Percentiles rank a stretch among this genome's conserved stretches.
Evolutionary conservation across 1,284 basidiomycete species (phyloP).

Genomic region (Ceratobasidium sp.): DNA sequence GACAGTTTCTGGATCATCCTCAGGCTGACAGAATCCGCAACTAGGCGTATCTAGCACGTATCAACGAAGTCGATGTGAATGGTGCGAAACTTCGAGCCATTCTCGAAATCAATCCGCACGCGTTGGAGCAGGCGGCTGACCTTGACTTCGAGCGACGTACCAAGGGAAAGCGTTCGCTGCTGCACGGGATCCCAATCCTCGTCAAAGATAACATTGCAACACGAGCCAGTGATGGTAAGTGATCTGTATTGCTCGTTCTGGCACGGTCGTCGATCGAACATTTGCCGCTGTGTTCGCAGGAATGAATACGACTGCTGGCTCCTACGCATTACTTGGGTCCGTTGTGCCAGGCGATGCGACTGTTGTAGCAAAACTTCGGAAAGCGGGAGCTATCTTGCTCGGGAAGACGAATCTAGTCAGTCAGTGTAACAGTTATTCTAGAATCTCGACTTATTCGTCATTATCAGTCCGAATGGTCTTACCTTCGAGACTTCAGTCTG

Average conservation of each 20-base stretch:
- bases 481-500: constrained; percentile 68
- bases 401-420: constrained; percentile 67
- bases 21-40: too few relatives aligned
- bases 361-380: constrained; percentile 70
- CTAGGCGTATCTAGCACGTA: constrained; percentile 77
- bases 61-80: constrained; percentile 77
- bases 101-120: constrained; percentile 73
- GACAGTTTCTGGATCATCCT: background rate
- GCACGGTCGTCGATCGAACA: too few relatives aligned
- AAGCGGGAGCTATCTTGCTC: constrained; percentile 71
- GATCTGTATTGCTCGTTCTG: background rate
- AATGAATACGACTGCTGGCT: constrained; percentile 73
- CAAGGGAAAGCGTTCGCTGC: constrained; percentile 64
- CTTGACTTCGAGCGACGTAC: constrained; percentile 68
- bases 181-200: constrained; percentile 79
- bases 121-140: constrained; percentile 66
- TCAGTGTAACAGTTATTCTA: background rate
- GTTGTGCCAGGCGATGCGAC: constrained; percentile 73
- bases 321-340: constrained; percentile 69
- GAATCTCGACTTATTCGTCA: background rate
- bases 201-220: constrained; percentile 81
- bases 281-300: constrained; percentile 57
- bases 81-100: constrained; percentile 73
- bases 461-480: constrained; percentile 67
- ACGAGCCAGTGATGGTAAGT: background rate